Evolutionary conservation across 2,329 filamentous ascomycete species (phyloP), one percentile per base, ranked within the genome.

Genomic region (Cryoendolithus antarcticus): DNA sequence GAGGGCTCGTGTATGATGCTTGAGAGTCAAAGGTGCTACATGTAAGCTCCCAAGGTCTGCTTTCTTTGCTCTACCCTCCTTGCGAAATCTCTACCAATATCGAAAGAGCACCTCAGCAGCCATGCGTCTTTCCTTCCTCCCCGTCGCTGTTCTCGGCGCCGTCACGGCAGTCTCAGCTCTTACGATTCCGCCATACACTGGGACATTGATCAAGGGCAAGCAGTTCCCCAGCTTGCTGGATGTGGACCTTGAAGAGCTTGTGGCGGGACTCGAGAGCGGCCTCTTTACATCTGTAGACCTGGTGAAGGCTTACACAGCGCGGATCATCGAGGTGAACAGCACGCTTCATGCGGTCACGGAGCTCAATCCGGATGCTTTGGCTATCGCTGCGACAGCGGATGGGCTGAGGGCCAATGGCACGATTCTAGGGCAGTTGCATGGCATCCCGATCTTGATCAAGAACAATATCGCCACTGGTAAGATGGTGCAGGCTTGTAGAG

Each of bases 391-490:
- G 28, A 48, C 60, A 33, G 54, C 72, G 4, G 72, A 75, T 50
- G 53, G 53, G 9, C 63, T 72, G 49, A 62, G 72, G 11, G 57
- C 56, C 12, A 61, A 59, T 48, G 70, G 71, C 1, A 66, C 55
- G 6, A 44, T 62, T 11, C 54, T 67, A 37, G 67, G 72, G 1
- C 73, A 74, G 2, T 62, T 80, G 0, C 75, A 82, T 51, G 77
- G 78, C 4, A 66, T 82, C 3, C 78, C 77, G 0, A 70, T 82
- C 15, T 58, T 81, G 4, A 64, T 82, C 59, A 82, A 82, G 55
- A 72, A 79, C 58, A 80, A 77, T 51, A 79, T 82, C 35, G 76
- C 71, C 9, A 81, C 77, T 0, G 54, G 15, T 19, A 19, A 19
- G 15, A 19, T 19, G 15, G 3, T 19, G 15, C 15, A 19, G 15